A percentile compares a stretch with the other conserved stretches of the same genome.
phyloP scores from a whole-genome alignment of 495 filamentous ascomycete species.

The Oidiodendron maius region DNA sequence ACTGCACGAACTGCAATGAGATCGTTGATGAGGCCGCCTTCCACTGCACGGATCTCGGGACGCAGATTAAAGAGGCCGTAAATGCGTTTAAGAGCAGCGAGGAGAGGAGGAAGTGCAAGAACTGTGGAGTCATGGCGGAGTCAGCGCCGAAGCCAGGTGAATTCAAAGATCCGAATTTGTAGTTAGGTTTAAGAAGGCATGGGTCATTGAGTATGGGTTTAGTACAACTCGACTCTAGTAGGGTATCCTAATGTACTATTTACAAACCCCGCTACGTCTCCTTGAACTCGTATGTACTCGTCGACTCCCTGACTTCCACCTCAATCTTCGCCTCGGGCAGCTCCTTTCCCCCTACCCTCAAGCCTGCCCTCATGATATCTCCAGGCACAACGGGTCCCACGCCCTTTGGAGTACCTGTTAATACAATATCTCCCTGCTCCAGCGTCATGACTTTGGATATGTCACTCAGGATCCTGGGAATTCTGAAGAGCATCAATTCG shows the following conservation, averaged over 20 bases:
- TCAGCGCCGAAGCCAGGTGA: conserved; percentile 41
- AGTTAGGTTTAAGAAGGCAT: no score
- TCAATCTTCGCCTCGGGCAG: conserved; percentile 82
- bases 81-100: conserved; percentile 70
- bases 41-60: conserved; percentile 88
- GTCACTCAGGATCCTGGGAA: conserved; percentile 81
- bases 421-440: conserved; percentile 82
- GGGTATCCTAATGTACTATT: conserved; percentile 15
- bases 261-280: conserved; percentile 46
- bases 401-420: conserved; percentile 96
- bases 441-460: conserved; percentile 93
- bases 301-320: conserved; percentile 69
- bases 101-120: conserved; percentile 67
- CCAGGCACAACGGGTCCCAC: conserved; percentile 81
- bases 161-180: conserved; percentile 46
- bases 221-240: neutral
- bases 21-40: conserved; percentile 84
- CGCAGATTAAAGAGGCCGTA: conserved; percentile 92
- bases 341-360: conserved; percentile 76
- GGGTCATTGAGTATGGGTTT: conserved; percentile 24
- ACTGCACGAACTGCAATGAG: conserved; percentile 64
- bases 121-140: conserved; percentile 69
- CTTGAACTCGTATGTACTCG: conserved; percentile 45
- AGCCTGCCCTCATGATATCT: conserved; percentile 82
- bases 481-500: conserved; percentile 82